Evolutionary conservation across 805 yeast species (phyloP), one percentile per base, ranked within the genome.

Genomic region (Suhomyces sp.): DNA sequence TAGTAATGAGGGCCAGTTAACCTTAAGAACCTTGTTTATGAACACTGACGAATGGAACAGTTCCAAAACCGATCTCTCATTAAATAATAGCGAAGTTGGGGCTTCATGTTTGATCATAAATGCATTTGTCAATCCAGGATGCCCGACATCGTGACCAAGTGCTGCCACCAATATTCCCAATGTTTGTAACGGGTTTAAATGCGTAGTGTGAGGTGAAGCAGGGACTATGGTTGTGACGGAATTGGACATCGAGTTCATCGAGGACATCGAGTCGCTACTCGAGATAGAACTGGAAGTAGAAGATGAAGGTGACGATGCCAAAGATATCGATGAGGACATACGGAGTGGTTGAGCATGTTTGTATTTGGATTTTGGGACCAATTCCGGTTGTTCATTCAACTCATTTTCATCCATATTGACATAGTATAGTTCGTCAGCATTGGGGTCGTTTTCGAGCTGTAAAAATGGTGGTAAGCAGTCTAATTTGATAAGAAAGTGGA

Each of bases 81-180:
- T 75, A 69, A 82, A 92, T 13, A 81, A 60, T 50, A 69, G 65
- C 2, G 93, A 81, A 21, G 90, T 76, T 9, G 90, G 89, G 0
- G 94, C 79, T 7, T 77, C 65, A 59, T 82, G 65, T 53, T 80
- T 74, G 21, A 75, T 71, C 65, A 93, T 71, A 57, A 90, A 83
- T 35, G 82, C 81, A 66, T 90, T 89, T 12, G 96, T 90, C n/a
- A 91, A 83, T 1, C 98, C 99, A 0, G 98, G 98, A 68, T 94
- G 99, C 20, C 97, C 96, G 29, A 89, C 83, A 67, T 94, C 99
- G 71, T 94, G 99, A 48, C 98, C 98, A 43, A 92, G 71, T 1
- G 97, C 94, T 0, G 97, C 88, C 10, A 92, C 73, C 31, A 89
- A 77, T 24, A 90, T 69, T 1, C 87, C 81, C 45, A 87, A 69